Evolutionary conservation across 345 rosid species (phyloP).

Genomic region (Acer campestre): DNA sequence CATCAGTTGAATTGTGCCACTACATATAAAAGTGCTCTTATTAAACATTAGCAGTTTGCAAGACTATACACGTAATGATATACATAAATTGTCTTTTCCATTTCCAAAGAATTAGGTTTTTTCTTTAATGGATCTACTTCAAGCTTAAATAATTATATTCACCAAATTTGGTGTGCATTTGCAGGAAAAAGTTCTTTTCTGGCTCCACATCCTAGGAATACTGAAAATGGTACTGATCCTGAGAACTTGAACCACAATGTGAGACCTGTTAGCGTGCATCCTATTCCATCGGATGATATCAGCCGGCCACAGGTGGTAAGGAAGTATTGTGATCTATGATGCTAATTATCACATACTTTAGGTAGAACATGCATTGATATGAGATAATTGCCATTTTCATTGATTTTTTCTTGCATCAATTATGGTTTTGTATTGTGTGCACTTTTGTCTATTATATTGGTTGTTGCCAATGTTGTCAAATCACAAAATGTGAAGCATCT

Average conservation of each 20-base stretch:
- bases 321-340: neutral
- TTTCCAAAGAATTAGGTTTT: neutral
- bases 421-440: neutral
- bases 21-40: conserved; percentile 11
- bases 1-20: conserved; percentile 15
- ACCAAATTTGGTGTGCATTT: conserved; percentile 17
- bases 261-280: conserved; percentile 46
- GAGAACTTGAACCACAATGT: conserved; percentile 37
- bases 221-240: conserved; percentile 40
- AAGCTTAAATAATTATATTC: conserved; percentile 17
- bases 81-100: neutral
- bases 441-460: neutral
- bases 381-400: neutral
- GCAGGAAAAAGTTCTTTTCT: conserved; percentile 61
- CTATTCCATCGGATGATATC: conserved; percentile 44
- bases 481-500: neutral
- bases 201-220: conserved; percentile 56
- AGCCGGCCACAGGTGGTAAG: conserved; percentile 42
- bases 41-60: conserved; percentile 12
- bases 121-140: neutral
- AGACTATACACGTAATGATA: neutral
- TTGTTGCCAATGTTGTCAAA: neutral
- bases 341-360: neutral
- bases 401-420: neutral
- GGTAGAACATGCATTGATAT: neutral